Conservation (phyloP, 2,329 filamentous ascomycete genomes). For the Taxawa tesnikishii region DNA sequence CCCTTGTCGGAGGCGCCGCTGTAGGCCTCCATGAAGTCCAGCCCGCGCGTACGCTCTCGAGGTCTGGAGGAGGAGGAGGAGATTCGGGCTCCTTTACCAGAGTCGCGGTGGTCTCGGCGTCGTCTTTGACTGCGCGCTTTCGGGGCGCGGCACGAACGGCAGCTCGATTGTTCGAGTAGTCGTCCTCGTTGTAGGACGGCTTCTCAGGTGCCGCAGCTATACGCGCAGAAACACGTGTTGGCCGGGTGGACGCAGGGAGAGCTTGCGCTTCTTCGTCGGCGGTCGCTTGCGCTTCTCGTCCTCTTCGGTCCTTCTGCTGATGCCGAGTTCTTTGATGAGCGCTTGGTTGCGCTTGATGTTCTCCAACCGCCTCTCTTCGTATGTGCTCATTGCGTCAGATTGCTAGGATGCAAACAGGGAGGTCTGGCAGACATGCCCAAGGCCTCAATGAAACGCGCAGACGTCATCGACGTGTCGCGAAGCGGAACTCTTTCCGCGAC, state of each 20-base stretch:
- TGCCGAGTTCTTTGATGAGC: slow-evolving; percentile 34
- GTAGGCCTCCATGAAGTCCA: slow-evolving; percentile 34
- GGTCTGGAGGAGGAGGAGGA: slow-evolving; percentile 10
- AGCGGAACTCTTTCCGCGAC: too few species aligned
- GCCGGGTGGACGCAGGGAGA: slow-evolving; percentile 11
- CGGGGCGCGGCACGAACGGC: not conserved
- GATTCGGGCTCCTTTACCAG: slow-evolving; percentile 1
- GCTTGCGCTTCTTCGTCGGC: slow-evolving; percentile 28
- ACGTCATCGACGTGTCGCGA: too few species aligned
- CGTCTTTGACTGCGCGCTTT: slow-evolving; percentile 2
- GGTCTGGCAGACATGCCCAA: too few species aligned
- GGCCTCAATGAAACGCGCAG: too few species aligned
- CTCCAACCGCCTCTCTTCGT: slow-evolving; percentile 32
- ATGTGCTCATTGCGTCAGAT: slow-evolving; percentile 26
- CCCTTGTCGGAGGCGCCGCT: slow-evolving; percentile 28
- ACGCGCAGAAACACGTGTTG: slow-evolving; percentile 29
- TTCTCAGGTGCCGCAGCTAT: slow-evolving; percentile 27
- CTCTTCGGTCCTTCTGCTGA: slow-evolving; percentile 25
- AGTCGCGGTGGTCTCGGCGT: not conserved
- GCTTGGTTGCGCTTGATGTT: slow-evolving; percentile 40
- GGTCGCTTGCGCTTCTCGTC: slow-evolving; percentile 11
- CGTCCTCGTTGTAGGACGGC: slow-evolving; percentile 27
- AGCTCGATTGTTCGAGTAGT: slow-evolving; percentile 1
- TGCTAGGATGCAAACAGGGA: too few species aligned
- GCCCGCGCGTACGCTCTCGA: slow-evolving; percentile 20